phyloP scores from a whole-genome alignment of 306 rosid species.

The Malus sylvestris region DNA sequence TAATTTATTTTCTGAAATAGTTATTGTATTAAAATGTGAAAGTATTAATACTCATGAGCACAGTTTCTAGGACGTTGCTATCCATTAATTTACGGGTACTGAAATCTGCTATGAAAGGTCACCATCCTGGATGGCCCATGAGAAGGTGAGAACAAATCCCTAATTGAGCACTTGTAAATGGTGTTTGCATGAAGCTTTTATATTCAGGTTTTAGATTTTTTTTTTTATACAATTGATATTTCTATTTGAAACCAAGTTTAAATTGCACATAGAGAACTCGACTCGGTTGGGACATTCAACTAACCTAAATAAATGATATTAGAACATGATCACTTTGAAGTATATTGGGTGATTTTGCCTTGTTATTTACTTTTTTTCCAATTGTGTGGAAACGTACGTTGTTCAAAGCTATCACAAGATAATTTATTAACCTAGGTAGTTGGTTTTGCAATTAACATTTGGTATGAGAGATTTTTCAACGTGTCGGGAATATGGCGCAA shows the following conservation, averaged over 20 bases:
- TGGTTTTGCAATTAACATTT: neutral
- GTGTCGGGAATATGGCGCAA: too few relatives aligned
- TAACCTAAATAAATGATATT: too few relatives aligned
- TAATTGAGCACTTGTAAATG: neutral
- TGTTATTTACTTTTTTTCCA: neutral
- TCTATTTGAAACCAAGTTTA: too few relatives aligned
- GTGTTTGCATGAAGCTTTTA: neutral
- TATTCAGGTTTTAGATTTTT: neutral
- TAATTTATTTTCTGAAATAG: neutral
- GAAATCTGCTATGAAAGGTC: slow-evolving; percentile 44
- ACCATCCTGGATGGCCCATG: slow-evolving; percentile 45
- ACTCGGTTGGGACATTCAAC: neutral
- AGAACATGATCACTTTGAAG: neutral
- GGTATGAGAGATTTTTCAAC: neutral
- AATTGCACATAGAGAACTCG: neutral
- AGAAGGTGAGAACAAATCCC: slow-evolving; percentile 8
- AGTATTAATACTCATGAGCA: slow-evolving; percentile 10
- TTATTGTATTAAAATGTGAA: slow-evolving; percentile 17
- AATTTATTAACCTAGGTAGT: neutral
- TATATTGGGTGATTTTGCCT: neutral
- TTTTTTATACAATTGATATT: neutral
- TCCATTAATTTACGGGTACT: slow-evolving; percentile 39
- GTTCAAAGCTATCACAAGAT: neutral
- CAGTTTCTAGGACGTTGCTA: slow-evolving; percentile 37
- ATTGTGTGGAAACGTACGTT: neutral